A percentile compares a stretch with the other conserved stretches of the same genome.
Conservation (phyloP, 78 protist genomes). For the Dictyostelium discoideum region DNA sequence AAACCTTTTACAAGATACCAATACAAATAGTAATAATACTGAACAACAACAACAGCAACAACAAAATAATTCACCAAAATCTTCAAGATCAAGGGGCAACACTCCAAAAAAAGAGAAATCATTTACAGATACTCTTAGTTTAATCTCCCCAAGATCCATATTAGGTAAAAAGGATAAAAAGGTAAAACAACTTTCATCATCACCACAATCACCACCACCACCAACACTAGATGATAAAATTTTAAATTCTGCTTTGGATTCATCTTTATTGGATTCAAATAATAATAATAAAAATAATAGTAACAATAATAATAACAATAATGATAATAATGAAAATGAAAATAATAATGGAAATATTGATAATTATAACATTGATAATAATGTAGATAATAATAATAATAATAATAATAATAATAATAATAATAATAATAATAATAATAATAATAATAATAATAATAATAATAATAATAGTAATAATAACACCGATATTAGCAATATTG, state of each 20-base stretch:
- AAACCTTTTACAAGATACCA: conserved; percentile 9
- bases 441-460: neutral
- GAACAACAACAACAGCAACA: neutral
- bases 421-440: neutral
- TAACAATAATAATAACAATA: too few relatives aligned
- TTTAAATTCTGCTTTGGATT: neutral
- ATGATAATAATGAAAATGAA: neutral
- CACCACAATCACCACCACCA: conserved; percentile 26
- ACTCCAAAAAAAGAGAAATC: conserved; percentile 17
- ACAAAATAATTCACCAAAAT: neutral
- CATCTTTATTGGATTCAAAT: neutral
- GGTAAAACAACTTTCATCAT: conserved; percentile 4
- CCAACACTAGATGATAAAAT: neutral
- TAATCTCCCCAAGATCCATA: conserved; percentile 13
- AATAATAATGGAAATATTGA: neutral
- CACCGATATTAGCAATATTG: neutral
- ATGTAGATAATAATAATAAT: too few relatives aligned
- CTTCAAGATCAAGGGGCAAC: neutral
- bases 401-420: neutral
- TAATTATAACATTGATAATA: neutral
- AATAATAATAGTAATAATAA: neutral
- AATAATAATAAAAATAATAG: neutral
- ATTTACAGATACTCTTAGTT: neutral
- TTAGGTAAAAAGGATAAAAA: conserved; percentile 7
- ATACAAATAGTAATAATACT: neutral